Conservation (phyloP, 2,329 filamentous ascomycete species). For the Alternaria angustiovoidea region DNA sequence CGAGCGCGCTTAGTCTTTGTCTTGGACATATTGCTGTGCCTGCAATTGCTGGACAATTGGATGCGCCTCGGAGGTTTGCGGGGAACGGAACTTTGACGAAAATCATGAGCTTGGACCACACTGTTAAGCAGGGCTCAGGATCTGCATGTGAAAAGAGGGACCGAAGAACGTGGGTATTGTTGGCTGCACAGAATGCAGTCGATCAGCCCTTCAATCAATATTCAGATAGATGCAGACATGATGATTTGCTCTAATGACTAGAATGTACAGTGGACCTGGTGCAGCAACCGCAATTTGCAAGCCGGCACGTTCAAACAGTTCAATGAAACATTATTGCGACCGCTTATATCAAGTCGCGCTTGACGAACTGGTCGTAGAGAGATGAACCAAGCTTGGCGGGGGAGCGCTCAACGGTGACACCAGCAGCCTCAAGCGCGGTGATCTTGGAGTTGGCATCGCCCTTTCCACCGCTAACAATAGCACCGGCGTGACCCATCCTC, state of each 20-base stretch:
- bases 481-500: slow-evolving; percentile 98
- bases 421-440: slow-evolving; percentile 87
- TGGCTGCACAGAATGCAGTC: not conserved
- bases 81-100: slow-evolving; percentile 25
- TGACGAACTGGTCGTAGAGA: slow-evolving; percentile 93
- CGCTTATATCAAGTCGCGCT: slow-evolving; percentile 87
- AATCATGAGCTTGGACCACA: slow-evolving; percentile 35
- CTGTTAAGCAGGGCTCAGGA: slow-evolving; percentile 4
- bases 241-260: slow-evolving; percentile 46
- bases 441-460: slow-evolving; percentile 99
- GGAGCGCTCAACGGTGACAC: slow-evolving; percentile 89
- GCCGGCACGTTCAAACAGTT: slow-evolving; percentile 30
- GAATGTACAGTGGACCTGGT: slow-evolving; percentile 44
- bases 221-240: slow-evolving; percentile 6
- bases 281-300: slow-evolving; percentile 30
- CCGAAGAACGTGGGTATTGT: not conserved
- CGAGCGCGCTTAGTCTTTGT: slow-evolving; percentile 45
- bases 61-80: slow-evolving; percentile 28
- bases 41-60: slow-evolving; percentile 2
- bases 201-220: not conserved
- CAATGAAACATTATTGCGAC: slow-evolving; percentile 17
- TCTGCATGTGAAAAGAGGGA: slow-evolving; percentile 19
- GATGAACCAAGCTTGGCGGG: slow-evolving; percentile 89
- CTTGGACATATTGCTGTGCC: slow-evolving; percentile 40
- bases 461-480: slow-evolving; percentile 97